phyloP scores from a whole-genome alignment of 176 grass and related monocot species.

The Raddia distichophylla region DNA sequence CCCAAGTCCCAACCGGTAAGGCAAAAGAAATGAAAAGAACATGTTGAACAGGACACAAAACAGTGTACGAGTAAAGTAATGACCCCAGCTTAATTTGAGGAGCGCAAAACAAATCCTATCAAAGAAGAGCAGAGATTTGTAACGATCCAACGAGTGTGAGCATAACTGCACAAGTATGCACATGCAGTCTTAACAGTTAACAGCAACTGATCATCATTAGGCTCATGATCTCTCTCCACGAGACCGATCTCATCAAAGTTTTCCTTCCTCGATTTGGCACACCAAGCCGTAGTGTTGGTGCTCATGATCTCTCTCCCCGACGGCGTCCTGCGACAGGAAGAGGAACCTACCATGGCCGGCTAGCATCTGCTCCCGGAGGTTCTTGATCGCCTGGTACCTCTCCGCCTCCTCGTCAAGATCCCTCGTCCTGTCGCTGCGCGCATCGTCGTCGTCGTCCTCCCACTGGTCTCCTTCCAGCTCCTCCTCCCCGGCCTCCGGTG shows the following conservation, averaged over 20 bases:
- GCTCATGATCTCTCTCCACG: background rate
- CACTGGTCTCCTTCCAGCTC: slow-evolving; percentile 21
- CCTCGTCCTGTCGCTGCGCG: slow-evolving; percentile 35
- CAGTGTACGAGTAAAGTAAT: too few species aligned
- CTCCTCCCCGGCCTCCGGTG: background rate
- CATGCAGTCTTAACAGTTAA: background rate
- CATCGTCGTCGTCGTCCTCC: slow-evolving; percentile 43
- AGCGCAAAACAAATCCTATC: background rate
- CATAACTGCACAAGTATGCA: background rate
- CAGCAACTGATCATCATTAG: background rate
- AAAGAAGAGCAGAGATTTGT: background rate
- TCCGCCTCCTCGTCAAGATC: slow-evolving; percentile 61
- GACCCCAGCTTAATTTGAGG: background rate
- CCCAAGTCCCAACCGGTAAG: background rate
- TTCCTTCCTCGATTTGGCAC: background rate
- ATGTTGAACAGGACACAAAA: too few species aligned
- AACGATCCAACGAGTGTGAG: too few species aligned
- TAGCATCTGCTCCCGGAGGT: slow-evolving; percentile 80
- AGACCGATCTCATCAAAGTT: slow-evolving; percentile 10
- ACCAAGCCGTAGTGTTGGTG: background rate
- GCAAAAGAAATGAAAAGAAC: background rate
- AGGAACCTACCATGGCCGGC: slow-evolving; percentile 57
- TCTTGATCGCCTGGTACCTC: slow-evolving; percentile 79
- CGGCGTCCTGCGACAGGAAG: slow-evolving; percentile 37
- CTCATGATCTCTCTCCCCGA: background rate